Evolutionary conservation across 148 eudicot genomes (phyloP).

Genomic region (Vaccinium myrtillus): DNA sequence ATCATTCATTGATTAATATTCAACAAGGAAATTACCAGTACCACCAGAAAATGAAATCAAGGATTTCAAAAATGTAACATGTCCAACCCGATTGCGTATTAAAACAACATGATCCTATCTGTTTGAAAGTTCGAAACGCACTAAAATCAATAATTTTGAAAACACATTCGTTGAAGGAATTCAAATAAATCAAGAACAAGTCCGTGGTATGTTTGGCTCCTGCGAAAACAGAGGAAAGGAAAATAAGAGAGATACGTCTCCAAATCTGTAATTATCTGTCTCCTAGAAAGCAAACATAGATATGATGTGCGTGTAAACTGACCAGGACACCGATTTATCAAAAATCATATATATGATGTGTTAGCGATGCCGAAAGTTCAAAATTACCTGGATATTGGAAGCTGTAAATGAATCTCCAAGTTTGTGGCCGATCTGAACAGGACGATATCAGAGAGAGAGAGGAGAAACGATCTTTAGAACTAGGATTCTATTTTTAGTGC

Average conservation of each 20-base stretch:
- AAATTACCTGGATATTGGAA: constrained; percentile 14
- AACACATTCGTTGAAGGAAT: neutral
- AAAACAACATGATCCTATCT: neutral
- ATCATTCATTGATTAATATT: neutral
- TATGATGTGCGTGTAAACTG: too few relatives aligned
- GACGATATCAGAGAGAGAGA: neutral
- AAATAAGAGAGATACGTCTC: neutral
- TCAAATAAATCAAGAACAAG: neutral
- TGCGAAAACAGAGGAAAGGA: neutral
- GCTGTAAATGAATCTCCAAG: neutral
- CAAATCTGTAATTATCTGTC: neutral
- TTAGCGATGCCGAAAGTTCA: neutral
- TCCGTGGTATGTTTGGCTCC: neutral
- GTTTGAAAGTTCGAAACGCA: neutral
- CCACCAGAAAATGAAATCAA: neutral
- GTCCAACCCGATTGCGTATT: neutral
- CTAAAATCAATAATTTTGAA: neutral
- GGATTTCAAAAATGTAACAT: neutral
- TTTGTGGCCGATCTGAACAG: constrained; percentile 11
- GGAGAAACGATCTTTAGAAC: neutral
- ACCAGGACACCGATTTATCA: too few relatives aligned
- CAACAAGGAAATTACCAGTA: neutral
- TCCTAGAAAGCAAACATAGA: too few relatives aligned
- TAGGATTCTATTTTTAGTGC: neutral
- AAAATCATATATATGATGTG: neutral